Percentiles rank a stretch among this genome's conserved stretches.
phyloP scores from a whole-genome alignment of 495 filamentous ascomycete species.

The Hypoxylon perforatum region DNA sequence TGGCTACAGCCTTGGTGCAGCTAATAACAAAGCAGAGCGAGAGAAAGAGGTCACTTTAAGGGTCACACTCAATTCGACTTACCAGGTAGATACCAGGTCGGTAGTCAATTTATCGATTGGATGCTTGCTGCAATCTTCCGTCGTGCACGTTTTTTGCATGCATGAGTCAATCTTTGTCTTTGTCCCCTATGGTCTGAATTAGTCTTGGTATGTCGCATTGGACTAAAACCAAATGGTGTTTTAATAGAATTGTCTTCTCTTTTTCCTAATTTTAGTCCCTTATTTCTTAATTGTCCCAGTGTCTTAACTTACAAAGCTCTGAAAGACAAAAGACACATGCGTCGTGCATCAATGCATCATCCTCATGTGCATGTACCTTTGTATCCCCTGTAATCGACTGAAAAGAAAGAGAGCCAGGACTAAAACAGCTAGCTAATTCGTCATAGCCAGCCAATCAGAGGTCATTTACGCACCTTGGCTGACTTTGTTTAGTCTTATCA shows the following conservation, averaged over 20 bases:
- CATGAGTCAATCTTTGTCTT: conserved; percentile 20
- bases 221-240: background rate
- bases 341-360: no score
- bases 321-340: no score
- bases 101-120: conserved; percentile 1
- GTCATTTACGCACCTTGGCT: conserved; percentile 28
- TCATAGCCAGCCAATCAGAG: conserved; percentile 36
- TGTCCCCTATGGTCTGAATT: conserved; percentile 3
- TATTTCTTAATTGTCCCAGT: no score
- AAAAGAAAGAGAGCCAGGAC: background rate
- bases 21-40: conserved; percentile 10
- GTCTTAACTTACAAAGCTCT: no score
- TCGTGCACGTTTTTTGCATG: conserved; percentile 24
- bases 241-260: conserved; percentile 12
- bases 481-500: conserved; percentile 37
- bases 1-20: conserved; percentile 29
- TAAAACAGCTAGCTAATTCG: conserved; percentile 32
- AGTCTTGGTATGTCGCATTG: conserved; percentile 1
- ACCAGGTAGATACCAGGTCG: no score
- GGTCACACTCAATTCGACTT: background rate
- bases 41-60: background rate
- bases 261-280: no score
- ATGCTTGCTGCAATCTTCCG: conserved; percentile 23
- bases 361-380: no score
- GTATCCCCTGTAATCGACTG: no score